phyloP scores from a whole-genome alignment of 495 filamentous ascomycete genomes.

The Talaromyces trachyspermus region DNA sequence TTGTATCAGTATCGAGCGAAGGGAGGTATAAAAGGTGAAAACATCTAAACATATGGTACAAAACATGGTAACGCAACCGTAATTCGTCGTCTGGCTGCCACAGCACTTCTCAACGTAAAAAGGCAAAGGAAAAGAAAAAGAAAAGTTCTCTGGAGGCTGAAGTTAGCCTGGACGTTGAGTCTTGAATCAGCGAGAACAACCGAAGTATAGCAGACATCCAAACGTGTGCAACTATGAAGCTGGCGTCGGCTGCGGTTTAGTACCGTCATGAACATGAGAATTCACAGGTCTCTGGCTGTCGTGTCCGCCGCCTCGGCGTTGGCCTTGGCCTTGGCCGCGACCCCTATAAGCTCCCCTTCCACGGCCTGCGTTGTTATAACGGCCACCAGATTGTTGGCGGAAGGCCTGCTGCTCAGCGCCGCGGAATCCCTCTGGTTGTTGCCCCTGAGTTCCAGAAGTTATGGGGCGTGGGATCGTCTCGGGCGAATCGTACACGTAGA shows the following conservation, averaged over 20 bases:
- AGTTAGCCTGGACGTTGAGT: background rate
- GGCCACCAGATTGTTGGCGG: conserved; percentile 30
- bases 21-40: no score
- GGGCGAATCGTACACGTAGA: conserved; percentile 96
- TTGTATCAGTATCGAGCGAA: background rate
- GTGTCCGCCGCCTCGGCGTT: conserved; percentile 30
- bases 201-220: background rate
- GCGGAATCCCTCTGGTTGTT: conserved; percentile 7
- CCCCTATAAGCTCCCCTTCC: conserved; percentile 37
- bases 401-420: conserved; percentile 29
- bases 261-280: conserved; percentile 20
- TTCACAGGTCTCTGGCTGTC: conserved; percentile 24
- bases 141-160: conserved; percentile 1
- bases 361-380: conserved; percentile 27
- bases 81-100: conserved; percentile 5
- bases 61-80: conserved; percentile 3
- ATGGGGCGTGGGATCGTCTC: conserved; percentile 85
- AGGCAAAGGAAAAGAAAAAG: no score
- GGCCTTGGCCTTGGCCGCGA: conserved; percentile 33
- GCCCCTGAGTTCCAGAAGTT: conserved; percentile 34
- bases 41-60: conserved; percentile 8
- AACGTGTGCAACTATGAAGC: conserved; percentile 11
- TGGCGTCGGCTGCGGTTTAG: conserved; percentile 30
- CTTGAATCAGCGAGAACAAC: background rate
- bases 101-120: conserved; percentile 2